These are phyloP conservation scores for Ceratocystis ficicola DNA, from an alignment of 2,329 filamentous ascomycete genomes.

Conservation along the genomic window DNA sequence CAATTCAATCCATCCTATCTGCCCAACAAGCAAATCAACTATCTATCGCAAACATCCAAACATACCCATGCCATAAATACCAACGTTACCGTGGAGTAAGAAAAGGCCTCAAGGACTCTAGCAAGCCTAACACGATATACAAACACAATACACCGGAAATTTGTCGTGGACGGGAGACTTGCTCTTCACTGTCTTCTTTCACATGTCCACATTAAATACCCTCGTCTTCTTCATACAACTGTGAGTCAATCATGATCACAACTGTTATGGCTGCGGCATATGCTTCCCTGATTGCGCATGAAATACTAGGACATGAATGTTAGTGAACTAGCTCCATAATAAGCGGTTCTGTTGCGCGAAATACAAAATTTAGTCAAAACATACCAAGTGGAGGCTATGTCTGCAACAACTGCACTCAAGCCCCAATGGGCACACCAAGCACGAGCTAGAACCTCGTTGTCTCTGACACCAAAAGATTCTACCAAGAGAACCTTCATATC, in stretches of 20 bases:
- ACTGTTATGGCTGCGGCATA: constrained; percentile 63
- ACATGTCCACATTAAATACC: background rate
- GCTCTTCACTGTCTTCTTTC: background rate
- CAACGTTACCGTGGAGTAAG: background rate
- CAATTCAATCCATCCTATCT: background rate
- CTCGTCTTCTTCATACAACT: constrained; percentile 23
- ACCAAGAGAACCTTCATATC: constrained; percentile 50
- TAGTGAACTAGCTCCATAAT: constrained; percentile 11
- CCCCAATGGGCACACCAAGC: constrained; percentile 72
- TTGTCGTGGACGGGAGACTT: background rate
- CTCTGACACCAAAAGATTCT: constrained; percentile 58
- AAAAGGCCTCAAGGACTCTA: background rate
- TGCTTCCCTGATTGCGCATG: constrained; percentile 62
- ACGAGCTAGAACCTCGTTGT: constrained; percentile 64
- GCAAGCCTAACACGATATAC: background rate
- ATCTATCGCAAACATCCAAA: background rate
- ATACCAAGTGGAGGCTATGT: constrained; percentile 55
- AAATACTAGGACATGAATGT: constrained; percentile 39
- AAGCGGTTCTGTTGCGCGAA: background rate
- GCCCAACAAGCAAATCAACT: background rate
- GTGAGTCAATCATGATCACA: constrained; percentile 53
- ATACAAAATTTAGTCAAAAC: constrained; percentile 26
- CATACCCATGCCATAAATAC: background rate
- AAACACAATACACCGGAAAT: background rate
- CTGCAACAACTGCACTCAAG: constrained; percentile 56